These are phyloP conservation scores for Cyclotella distinguenda DNA, from an alignment of 108 stramenopile genomes.

Conservation along the genomic window DNA sequence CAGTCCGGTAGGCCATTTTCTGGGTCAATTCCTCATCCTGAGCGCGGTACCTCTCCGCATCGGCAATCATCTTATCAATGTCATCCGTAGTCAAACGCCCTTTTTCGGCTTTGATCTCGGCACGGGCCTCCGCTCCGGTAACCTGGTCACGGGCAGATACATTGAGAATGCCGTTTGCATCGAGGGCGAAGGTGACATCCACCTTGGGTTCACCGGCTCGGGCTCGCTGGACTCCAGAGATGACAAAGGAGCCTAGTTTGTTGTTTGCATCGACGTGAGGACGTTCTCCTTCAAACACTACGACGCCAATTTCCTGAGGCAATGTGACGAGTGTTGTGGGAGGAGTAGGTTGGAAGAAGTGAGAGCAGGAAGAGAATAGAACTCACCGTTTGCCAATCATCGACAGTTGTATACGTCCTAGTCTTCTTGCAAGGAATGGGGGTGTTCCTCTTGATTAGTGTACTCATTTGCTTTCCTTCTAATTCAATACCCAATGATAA, in stretches of 20 bases:
- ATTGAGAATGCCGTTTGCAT: constrained; percentile 90
- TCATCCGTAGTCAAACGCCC: constrained; percentile 84
- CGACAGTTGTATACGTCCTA: constrained; percentile 68
- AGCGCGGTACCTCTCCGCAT: constrained; percentile 89
- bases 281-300: constrained; percentile 86
- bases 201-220: constrained; percentile 84
- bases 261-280: constrained; percentile 79
- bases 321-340: background rate
- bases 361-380: background rate
- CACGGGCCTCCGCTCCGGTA: constrained; percentile 85
- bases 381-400: constrained; percentile 71
- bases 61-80: constrained; percentile 89
- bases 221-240: constrained; percentile 77
- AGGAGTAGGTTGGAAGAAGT: background rate
- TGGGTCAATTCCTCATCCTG: constrained; percentile 79
- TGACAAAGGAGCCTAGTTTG: constrained; percentile 82
- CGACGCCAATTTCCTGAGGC: constrained; percentile 67
- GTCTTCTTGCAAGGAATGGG: constrained; percentile 75
- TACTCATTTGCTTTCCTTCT: constrained; percentile 67
- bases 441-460: constrained; percentile 72
- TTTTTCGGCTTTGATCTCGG: constrained; percentile 88
- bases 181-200: constrained; percentile 75
- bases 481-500: constrained; percentile 85
- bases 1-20: constrained; percentile 61
- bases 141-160: constrained; percentile 87